These are phyloP conservation scores for Penicillium sp. DNA, from an alignment of 2,329 filamentous ascomycete genomes.

Conservation along the genomic window DNA sequence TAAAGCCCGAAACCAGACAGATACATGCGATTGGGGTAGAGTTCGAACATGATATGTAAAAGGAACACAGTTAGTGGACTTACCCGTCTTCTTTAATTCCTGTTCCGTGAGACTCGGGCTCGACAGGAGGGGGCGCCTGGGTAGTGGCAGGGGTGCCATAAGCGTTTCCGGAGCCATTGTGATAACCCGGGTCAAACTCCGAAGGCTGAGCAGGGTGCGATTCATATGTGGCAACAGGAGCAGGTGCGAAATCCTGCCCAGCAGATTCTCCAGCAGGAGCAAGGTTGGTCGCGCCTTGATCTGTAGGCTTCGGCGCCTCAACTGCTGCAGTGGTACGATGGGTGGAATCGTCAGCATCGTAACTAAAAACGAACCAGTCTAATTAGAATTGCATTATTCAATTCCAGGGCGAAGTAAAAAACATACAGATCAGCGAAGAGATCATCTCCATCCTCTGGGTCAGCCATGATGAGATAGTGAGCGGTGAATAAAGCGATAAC, in stretches of 20 bases:
- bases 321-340: conserved; percentile 29
- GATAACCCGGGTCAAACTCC: conserved; percentile 24
- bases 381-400: conserved; percentile 10
- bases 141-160: conserved; percentile 25
- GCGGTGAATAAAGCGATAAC: background rate
- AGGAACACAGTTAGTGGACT: conserved; percentile 48
- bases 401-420: background rate
- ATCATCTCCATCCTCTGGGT: conserved; percentile 83
- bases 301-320: conserved; percentile 40
- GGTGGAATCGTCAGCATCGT: conserved; percentile 64
- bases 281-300: conserved; percentile 32
- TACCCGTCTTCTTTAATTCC: conserved; percentile 87
- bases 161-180: conserved; percentile 27
- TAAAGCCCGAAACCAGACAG: conserved; percentile 10
- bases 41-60: conserved; percentile 15
- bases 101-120: conserved; percentile 39
- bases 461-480: conserved; percentile 61
- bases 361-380: conserved; percentile 44
- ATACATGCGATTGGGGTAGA: conserved; percentile 5
- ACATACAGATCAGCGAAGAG: conserved; percentile 91
- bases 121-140: conserved; percentile 21
- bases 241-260: conserved; percentile 32
- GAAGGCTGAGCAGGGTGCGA: conserved; percentile 23
- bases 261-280: conserved; percentile 32
- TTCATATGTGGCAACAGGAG: conserved; percentile 29